A percentile compares a stretch with the other conserved stretches of the same genome.
Evolutionary conservation across 2,329 filamentous ascomycete species (phyloP).

Genomic region (Talaromyces sp.): DNA sequence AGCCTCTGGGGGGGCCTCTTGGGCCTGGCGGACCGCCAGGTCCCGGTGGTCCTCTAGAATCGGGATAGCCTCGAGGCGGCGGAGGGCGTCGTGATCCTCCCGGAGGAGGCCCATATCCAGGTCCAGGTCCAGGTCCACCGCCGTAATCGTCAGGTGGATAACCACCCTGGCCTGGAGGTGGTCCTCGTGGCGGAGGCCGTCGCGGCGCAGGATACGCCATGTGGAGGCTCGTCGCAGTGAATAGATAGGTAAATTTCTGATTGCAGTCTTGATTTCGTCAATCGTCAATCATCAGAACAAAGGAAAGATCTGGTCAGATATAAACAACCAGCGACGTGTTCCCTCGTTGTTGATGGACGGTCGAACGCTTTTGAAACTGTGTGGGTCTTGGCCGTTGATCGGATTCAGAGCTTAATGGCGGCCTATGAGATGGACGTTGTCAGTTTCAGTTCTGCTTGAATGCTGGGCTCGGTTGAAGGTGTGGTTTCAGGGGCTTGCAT

Average conservation of each 20-base stretch:
- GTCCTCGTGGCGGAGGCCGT: conserved; percentile 21
- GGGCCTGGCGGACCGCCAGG: neutral
- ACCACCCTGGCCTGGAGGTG: conserved; percentile 18
- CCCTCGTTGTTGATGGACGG: neutral
- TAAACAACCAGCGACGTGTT: neutral
- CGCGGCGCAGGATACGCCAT: conserved; percentile 36
- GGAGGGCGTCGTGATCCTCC: conserved; percentile 7
- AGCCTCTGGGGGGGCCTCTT: neutral
- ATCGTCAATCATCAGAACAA: conserved; percentile 6
- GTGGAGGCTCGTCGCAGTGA: neutral
- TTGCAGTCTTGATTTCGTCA: neutral
- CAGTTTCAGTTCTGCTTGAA: neutral
- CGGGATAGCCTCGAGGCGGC: conserved; percentile 8
- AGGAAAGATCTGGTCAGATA: neutral
- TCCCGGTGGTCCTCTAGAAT: neutral
- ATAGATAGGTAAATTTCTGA: neutral
- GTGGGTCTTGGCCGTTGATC: neutral
- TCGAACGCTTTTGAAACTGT: neutral
- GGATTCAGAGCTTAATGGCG: neutral
- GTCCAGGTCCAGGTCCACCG: conserved; percentile 2
- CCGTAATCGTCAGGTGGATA: conserved; percentile 18
- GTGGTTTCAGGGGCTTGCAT: neutral
- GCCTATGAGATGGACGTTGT: neutral
- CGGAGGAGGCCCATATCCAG: conserved; percentile 3
- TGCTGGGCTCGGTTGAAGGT: neutral